Evolutionary conservation across 225 moss, liverwort and hornwort species (phyloP), one percentile per base, ranked within the genome.

Genomic region (Marchantia paleacea): DNA sequence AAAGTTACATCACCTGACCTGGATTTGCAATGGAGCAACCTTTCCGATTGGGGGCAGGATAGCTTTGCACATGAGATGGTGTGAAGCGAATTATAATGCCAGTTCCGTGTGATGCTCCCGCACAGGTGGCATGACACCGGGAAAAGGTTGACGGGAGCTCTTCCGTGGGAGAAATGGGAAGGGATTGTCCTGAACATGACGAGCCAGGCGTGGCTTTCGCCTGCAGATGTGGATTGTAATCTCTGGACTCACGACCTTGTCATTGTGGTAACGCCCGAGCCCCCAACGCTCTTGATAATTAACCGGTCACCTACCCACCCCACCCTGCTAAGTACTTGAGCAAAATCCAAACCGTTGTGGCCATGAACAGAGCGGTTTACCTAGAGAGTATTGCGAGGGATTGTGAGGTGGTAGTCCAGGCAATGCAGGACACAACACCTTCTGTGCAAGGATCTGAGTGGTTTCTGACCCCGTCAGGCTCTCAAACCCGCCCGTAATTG

Each of bases 121-220:
- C 65, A 65, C 87, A 97, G 93, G 75, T 99, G 97, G 97, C 63
- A 89, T 80, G 97, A 99, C 73, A 99, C 95, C 6, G 97, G 95
- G n/a, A 75, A 72, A 51, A 89, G 91, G 29, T 66, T 99, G 78
- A 86, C 86, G 24, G 95, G 97, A 28, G 66, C 87, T 61, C 86
- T 95, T 31, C 73, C 92, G 24, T 88, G 87, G 67, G 91, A 89
- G 57, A 69, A 83, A 80, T 99, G 97, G 99, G 79, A 90, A 57
- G 99, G 90, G 1, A 69, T 80, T 70, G 91, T 99, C 62, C 83
- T 99, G 39, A 91, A 94, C 73, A 89, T 99, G 94, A 99, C 95
- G 64, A 99, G 99, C 82, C 99, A 99, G 83, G 75, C 62, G 25
- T 99, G 99, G 99, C 84, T 99, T 9, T 87, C 94, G 55, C 50